Evolutionary conservation across 139 green algal species (phyloP).

Genomic region (Micromonas commoda): DNA sequence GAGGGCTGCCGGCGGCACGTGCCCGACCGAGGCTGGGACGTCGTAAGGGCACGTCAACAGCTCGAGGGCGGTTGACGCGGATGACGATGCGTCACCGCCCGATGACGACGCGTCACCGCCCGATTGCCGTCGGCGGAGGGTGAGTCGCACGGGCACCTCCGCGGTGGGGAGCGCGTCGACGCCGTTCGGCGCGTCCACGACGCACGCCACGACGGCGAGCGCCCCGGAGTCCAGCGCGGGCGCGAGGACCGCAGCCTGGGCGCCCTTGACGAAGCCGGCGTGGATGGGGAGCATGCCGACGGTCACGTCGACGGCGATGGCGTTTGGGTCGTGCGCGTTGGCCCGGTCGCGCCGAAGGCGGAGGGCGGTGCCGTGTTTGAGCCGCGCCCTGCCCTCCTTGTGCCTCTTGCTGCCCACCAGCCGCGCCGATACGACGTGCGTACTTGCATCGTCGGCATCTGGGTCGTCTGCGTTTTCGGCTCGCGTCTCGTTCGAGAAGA

Average conservation of each 20-base stretch:
- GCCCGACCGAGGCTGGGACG: neutral
- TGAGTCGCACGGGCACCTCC: neutral
- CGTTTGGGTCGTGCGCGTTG: neutral
- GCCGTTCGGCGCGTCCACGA: neutral
- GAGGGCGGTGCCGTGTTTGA: neutral
- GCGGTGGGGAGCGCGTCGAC: neutral
- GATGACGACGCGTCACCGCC: neutral
- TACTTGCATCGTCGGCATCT: neutral
- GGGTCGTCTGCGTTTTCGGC: neutral
- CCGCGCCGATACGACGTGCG: neutral
- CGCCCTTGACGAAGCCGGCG: neutral
- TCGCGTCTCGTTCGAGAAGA: neutral
- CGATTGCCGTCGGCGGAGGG: neutral
- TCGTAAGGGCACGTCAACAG: neutral
- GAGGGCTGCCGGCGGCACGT: neutral
- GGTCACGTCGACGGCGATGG: neutral
- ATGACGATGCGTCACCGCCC: neutral
- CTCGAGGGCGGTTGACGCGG: neutral
- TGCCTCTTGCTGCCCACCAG: neutral
- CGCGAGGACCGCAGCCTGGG: neutral
- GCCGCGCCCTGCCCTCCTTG: neutral
- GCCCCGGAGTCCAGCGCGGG: neutral
- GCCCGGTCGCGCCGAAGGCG: neutral
- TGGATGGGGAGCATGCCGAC: neutral
- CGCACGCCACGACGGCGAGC: neutral